Percentiles rank a stretch among this genome's conserved stretches.
phyloP scores from a whole-genome alignment of 2,329 filamentous ascomycete genomes.

The Sordariomycetes sp. region DNA sequence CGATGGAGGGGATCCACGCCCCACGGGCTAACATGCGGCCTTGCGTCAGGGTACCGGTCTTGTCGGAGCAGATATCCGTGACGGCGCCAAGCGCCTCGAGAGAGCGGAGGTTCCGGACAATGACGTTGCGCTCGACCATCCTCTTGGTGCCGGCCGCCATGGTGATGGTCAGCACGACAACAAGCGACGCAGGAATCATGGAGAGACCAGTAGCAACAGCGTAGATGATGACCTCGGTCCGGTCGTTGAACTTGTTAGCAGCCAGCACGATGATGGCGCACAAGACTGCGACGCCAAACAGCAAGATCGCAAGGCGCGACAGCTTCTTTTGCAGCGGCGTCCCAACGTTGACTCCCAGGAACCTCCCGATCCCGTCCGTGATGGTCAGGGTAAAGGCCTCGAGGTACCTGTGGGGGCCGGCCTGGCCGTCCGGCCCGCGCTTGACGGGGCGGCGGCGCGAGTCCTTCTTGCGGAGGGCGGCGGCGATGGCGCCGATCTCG shows the following conservation, averaged over 20 bases:
- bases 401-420: conserved; percentile 36
- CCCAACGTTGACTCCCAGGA: conserved; percentile 55
- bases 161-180: conserved; percentile 43
- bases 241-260: conserved; percentile 42
- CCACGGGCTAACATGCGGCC: conserved; percentile 51
- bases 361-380: conserved; percentile 44
- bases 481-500: conserved; percentile 44
- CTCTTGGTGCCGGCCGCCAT: conserved; percentile 39
- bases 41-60: conserved; percentile 47
- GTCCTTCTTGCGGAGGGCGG: conserved; percentile 33
- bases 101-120: conserved; percentile 36
- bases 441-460: conserved; percentile 36
- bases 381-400: conserved; percentile 33
- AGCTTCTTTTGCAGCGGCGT: conserved; percentile 58
- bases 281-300: conserved; percentile 54
- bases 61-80: conserved; percentile 40
- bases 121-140: conserved; percentile 38
- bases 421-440: conserved; percentile 35
- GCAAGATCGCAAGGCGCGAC: conserved; percentile 50
- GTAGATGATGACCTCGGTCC: conserved; percentile 46
- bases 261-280: conserved; percentile 57
- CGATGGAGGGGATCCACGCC: conserved; percentile 42
- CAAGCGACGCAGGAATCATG: conserved; percentile 37
- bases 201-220: conserved; percentile 32
- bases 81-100: conserved; percentile 49